Percentiles rank a stretch among this genome's conserved stretches.
These are phyloP conservation scores for Epichloe aotearoae DNA, from an alignment of 2,329 filamentous ascomycete genomes.

Conservation along the genomic window DNA sequence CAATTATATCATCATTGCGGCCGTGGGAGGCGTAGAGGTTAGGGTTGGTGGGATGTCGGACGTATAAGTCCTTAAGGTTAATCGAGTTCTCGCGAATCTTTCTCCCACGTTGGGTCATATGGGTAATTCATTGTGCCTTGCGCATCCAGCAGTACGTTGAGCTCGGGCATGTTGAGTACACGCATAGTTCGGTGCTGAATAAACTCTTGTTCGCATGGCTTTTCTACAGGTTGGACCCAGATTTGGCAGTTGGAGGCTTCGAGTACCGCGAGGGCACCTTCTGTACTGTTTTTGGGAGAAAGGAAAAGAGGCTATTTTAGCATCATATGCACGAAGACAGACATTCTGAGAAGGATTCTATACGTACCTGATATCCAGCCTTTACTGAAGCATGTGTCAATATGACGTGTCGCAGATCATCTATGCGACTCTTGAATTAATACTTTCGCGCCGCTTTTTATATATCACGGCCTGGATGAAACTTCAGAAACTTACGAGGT, in stretches of 20 bases:
- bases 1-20: slow-evolving; percentile 17
- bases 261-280: slow-evolving; percentile 20
- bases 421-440: slow-evolving; percentile 5
- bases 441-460: neutral
- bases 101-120: slow-evolving; percentile 20
- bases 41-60: slow-evolving; percentile 14
- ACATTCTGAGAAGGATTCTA: neutral
- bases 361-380: neutral
- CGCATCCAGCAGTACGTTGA: slow-evolving; percentile 16
- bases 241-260: slow-evolving; percentile 18
- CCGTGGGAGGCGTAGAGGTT: slow-evolving; percentile 18
- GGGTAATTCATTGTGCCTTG: slow-evolving; percentile 10
- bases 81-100: slow-evolving; percentile 18
- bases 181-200: slow-evolving; percentile 14
- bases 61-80: slow-evolving; percentile 19
- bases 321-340: neutral
- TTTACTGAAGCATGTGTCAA: slow-evolving; percentile 17
- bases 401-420: slow-evolving; percentile 18
- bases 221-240: slow-evolving; percentile 15
- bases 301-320: slow-evolving; percentile 17
- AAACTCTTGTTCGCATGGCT: slow-evolving; percentile 8
- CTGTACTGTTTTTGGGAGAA: slow-evolving; percentile 21
- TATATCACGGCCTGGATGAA: neutral
- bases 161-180: slow-evolving; percentile 15
- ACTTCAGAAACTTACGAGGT: slow-evolving; percentile 22